phyloP scores from a whole-genome alignment of 306 rosid genomes.

The Citrullus amarus region DNA sequence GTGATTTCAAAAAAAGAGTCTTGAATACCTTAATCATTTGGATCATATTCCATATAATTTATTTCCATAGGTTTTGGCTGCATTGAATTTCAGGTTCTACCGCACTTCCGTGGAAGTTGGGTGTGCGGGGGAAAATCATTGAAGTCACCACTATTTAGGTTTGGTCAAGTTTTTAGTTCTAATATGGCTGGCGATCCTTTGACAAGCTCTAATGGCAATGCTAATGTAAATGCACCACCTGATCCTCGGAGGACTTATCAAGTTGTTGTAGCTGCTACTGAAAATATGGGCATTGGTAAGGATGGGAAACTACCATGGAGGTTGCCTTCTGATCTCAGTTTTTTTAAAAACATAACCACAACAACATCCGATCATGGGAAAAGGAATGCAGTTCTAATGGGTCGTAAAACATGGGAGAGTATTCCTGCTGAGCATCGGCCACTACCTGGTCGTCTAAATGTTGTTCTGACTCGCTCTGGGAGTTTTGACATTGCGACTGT shows the following conservation, averaged over 20 bases:
- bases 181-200: constrained; percentile 56
- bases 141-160: constrained; percentile 13
- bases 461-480: constrained; percentile 89
- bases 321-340: constrained; percentile 65
- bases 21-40: not conserved
- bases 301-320: constrained; percentile 84
- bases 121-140: constrained; percentile 24
- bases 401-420: constrained; percentile 89
- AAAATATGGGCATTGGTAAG: constrained; percentile 76
- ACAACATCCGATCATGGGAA: constrained; percentile 62
- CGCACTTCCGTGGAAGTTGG: constrained; percentile 23
- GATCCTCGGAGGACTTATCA: constrained; percentile 74
- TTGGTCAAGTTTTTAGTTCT: constrained; percentile 16
- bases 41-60: not conserved
- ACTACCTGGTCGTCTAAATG: constrained; percentile 76
- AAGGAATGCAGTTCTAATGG: constrained; percentile 89
- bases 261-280: constrained; percentile 80
- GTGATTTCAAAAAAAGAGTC: not conserved
- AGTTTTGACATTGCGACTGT: constrained; percentile 86
- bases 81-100: constrained; percentile 22
- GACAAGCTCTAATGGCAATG: constrained; percentile 40
- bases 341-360: constrained; percentile 54
- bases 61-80: not conserved
- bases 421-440: constrained; percentile 58
- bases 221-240: constrained; percentile 18